Evolutionary conservation across 2,329 filamentous ascomycete species (phyloP).

Genomic region (Colletotrichum lupini): DNA sequence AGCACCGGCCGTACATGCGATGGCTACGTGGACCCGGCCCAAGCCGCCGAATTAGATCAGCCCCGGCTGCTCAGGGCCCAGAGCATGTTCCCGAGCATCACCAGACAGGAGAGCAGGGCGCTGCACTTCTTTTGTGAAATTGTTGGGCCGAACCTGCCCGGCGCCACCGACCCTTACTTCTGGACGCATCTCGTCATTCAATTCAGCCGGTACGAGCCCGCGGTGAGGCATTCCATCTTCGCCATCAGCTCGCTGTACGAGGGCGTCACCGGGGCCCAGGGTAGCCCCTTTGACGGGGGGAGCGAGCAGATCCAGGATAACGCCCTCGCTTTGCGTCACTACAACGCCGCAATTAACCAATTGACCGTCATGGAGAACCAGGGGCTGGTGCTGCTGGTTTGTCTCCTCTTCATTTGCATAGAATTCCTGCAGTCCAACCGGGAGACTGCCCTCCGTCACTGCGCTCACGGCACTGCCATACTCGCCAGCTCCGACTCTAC

Average conservation of each 20-base stretch:
- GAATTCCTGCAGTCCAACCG: constrained; percentile 62
- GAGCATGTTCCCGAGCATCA: neutral
- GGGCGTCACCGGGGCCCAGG: constrained; percentile 1
- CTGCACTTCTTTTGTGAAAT: constrained; percentile 31
- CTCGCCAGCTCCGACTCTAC: neutral
- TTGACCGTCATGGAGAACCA: constrained; percentile 39
- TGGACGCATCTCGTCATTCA: constrained; percentile 59
- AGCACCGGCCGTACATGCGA: constrained; percentile 68
- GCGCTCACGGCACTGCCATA: constrained; percentile 19
- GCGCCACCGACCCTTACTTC: constrained; percentile 43
- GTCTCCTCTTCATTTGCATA: constrained; percentile 63
- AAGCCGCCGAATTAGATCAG: constrained; percentile 23
- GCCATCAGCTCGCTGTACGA: constrained; percentile 61
- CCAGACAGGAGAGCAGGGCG: constrained; percentile 13
- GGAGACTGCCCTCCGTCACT: constrained; percentile 52
- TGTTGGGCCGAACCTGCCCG: constrained; percentile 21
- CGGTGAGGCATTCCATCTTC: constrained; percentile 61
- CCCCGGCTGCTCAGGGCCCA: constrained; percentile 1
- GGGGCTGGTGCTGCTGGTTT: constrained; percentile 53
- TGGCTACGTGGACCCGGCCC: constrained; percentile 53
- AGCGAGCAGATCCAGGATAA: neutral
- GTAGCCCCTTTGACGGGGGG: neutral
- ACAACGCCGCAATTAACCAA: constrained; percentile 41
- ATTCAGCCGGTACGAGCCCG: constrained; percentile 55
- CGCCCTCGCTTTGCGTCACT: constrained; percentile 39